These are phyloP conservation scores for Acer campestre DNA, from an alignment of 345 rosid genomes.

Conservation along the genomic window DNA sequence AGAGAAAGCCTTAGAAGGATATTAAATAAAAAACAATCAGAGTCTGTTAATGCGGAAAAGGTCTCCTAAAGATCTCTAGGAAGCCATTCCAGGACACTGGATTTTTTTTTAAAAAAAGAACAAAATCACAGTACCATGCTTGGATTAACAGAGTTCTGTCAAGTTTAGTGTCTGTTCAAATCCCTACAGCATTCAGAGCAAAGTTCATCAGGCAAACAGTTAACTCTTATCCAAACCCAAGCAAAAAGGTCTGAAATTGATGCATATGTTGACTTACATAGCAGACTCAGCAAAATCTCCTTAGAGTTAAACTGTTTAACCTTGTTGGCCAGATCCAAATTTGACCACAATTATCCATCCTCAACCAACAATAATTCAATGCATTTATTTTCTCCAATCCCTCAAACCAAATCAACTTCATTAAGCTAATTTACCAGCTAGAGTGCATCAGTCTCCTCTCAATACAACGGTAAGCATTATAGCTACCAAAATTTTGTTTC, in stretches of 20 bases:
- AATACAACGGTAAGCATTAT: not conserved
- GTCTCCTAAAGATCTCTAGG: not conserved
- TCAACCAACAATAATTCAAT: not conserved
- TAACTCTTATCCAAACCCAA: not conserved
- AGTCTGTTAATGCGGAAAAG: not conserved
- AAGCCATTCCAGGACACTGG: not conserved
- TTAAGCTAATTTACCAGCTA: not conserved
- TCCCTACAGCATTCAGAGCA: not conserved
- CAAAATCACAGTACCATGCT: not conserved
- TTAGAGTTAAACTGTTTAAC: not conserved
- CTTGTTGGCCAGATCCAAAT: not conserved
- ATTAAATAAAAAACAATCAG: not conserved
- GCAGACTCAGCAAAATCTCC: not conserved
- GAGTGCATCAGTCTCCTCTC: not conserved
- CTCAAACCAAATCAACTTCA: not conserved
- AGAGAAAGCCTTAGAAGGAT: not conserved
- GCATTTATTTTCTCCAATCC: not conserved
- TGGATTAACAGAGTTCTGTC: not conserved
- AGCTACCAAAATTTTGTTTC: not conserved
- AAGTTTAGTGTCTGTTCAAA: not conserved
- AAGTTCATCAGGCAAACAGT: not conserved
- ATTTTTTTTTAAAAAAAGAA: not conserved
- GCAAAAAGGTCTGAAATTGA: not conserved
- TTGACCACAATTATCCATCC: constrained; percentile 4
- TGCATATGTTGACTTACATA: not conserved